Evolutionary conservation across 352 stramenopile genomes (phyloP).

Genomic region (Albugo laibachii): DNA sequence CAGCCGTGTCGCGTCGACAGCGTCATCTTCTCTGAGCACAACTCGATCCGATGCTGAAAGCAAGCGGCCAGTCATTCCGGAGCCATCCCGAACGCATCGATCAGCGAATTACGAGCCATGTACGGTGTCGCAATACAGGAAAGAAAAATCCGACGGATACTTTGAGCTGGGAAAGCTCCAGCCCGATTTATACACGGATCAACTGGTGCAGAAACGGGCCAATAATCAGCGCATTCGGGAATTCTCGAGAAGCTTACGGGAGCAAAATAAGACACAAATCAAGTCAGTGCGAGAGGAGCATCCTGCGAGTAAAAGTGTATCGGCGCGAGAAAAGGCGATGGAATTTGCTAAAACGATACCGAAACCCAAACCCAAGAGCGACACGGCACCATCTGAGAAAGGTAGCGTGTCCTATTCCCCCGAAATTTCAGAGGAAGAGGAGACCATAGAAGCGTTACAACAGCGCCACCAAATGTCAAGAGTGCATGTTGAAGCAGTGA

Average conservation of each 20-base stretch:
- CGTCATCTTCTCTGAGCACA: not conserved
- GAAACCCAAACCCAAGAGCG: conserved; percentile 25
- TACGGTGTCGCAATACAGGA: conserved; percentile 74
- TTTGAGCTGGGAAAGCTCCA: conserved; percentile 80
- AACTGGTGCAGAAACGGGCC: conserved; percentile 58
- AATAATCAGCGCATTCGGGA: conserved; percentile 64
- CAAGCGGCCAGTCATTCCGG: conserved; percentile 32
- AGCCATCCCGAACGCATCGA: conserved; percentile 21
- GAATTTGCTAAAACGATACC: conserved; percentile 66
- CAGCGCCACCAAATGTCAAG: conserved; percentile 45
- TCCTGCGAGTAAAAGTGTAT: conserved; percentile 21
- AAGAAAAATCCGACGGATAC: conserved; percentile 66
- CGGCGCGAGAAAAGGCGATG: conserved; percentile 43
- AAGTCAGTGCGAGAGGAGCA: not conserved
- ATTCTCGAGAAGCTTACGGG: conserved; percentile 59
- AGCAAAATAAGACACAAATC: conserved; percentile 35
- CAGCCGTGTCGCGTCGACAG: not conserved
- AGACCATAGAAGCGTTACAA: conserved; percentile 15
- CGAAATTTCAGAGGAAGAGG: conserved; percentile 9
- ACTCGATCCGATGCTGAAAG: not conserved
- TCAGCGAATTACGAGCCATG: conserved; percentile 65
- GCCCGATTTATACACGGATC: conserved; percentile 62
- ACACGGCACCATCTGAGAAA: conserved; percentile 3
- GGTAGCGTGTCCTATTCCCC: not conserved
- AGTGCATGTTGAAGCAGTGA: conserved; percentile 52